Evolutionary conservation across 1,139 yeast genomes (phyloP).

Genomic region (Kodamaea ohmeri): DNA sequence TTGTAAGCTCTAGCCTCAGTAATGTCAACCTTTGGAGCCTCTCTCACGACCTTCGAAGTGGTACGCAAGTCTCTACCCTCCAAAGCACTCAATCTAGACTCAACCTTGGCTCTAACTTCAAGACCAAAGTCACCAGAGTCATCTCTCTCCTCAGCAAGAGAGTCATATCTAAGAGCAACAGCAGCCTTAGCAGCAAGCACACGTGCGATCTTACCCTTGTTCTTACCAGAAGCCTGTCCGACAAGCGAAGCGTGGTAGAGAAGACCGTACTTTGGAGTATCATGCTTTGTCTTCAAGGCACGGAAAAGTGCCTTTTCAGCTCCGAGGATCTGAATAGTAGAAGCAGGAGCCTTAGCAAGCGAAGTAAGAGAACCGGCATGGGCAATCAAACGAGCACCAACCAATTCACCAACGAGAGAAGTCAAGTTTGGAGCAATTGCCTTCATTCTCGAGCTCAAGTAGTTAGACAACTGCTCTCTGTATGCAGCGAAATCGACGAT

Average conservation of each 20-base stretch:
- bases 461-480: conserved; percentile 88
- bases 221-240: conserved; percentile 96
- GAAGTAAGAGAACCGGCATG: conserved; percentile 95
- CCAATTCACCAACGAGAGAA: conserved; percentile 93
- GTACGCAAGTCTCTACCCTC: conserved; percentile 94
- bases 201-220: conserved; percentile 98
- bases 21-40: conserved; percentile 79
- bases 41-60: conserved; percentile 71
- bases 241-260: conserved; percentile 95
- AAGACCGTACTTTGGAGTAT: conserved; percentile 97
- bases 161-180: conserved; percentile 93
- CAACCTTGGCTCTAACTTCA: conserved; percentile 90
- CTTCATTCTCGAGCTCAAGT: conserved; percentile 91
- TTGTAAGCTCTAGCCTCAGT: conserved; percentile 85
- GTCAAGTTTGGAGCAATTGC: conserved; percentile 98
- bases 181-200: conserved; percentile 99
- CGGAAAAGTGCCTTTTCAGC: conserved; percentile 99
- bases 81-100: conserved; percentile 86
- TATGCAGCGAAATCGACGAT: conserved; percentile 92
- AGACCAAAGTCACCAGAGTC: conserved; percentile 93
- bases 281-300: conserved; percentile 96
- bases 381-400: conserved; percentile 96
- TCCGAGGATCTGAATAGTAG: conserved; percentile 97
- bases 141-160: conserved; percentile 93
- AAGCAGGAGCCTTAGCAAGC: conserved; percentile 96